Base-by-base conservation (phyloP, 2,329 filamentous ascomycete genomes). In the Hirsutella minnesotensis region DNA sequence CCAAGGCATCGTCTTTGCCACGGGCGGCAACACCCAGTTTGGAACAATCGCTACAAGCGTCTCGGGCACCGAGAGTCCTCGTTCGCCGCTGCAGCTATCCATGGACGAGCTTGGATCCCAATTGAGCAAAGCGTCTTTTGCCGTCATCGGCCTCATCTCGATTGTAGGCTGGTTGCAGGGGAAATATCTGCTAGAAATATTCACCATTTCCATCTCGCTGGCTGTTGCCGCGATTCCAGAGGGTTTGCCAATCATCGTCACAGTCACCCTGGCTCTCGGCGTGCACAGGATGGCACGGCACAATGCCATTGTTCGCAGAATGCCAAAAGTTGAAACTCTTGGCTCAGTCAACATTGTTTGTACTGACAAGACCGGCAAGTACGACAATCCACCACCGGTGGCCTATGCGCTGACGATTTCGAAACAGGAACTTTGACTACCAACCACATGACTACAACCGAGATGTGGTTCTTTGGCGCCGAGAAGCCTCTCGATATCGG, bases 301-400 rank as follows among this genome's bases (percentile, higher is more conserved):
- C 53, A 86, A 94, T 59, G 92, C 92, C 9, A 98, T 98, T 59
- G 90, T 98, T 46, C 83, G 92, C 51, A 83, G 86, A 57, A 83
- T 98, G 65, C 94, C 94, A 19, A 96, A 92, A 62, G 94, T 98
- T 9, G 92, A 98, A 61, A 98, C 92, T 1, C 68, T 98, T 5
- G 94, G 94, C 9, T 95, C 89, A n/a, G 92, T 98, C 46, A 98
- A 96, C 55, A 89, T 98, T n/a, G 87, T 98, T 7, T 98, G 94
- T 67, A 95, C 88, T 52, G 92, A 98, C 69, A 98, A 98, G 67
- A 98, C 92, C 36, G 87, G 79, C 79, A 64, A 53, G 60, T 47
- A 13, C 34, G 24, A 3, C 12, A 10, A 22, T 36, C 20, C 15
- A 18, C 9, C 15, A 18, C 33, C 9, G 10, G n/a, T 8, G 8